These are phyloP conservation scores for Rhinocladiella similis DNA, from an alignment of 2,329 filamentous ascomycete genomes.

Conservation along the genomic window DNA sequence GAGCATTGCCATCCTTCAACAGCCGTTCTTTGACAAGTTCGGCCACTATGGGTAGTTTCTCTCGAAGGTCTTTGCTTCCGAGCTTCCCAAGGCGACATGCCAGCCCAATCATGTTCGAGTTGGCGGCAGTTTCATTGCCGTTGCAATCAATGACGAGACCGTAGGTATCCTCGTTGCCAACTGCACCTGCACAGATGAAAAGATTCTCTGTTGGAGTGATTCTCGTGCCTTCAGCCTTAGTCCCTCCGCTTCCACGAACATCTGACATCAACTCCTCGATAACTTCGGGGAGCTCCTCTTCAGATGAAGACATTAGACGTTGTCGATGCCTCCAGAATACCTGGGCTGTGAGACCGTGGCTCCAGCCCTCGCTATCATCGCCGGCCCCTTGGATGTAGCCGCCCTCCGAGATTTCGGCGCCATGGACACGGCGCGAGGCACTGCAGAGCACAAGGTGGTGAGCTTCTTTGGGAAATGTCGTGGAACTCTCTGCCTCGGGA, in stretches of 20 bases:
- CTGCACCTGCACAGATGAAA: conserved; percentile 33
- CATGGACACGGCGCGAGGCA: conserved; percentile 70
- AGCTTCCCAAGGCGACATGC: conserved; percentile 71
- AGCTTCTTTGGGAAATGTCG: background rate
- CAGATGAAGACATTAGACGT: conserved; percentile 61
- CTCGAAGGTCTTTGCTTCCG: conserved; percentile 79
- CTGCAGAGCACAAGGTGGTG: conserved; percentile 81
- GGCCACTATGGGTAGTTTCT: conserved; percentile 63
- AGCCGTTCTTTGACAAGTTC: conserved; percentile 51
- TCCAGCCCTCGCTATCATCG: conserved; percentile 95
- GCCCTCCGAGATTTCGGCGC: conserved; percentile 67
- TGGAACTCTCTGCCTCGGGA: background rate
- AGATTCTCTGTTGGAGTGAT: conserved; percentile 42
- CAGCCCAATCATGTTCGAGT: conserved; percentile 51
- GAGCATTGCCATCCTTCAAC: conserved; percentile 30
- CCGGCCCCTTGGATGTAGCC: conserved; percentile 93
- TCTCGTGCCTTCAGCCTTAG: conserved; percentile 30
- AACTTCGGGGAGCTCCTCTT: conserved; percentile 61
- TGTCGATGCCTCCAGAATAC: conserved; percentile 76
- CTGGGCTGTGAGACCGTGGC: conserved; percentile 71
- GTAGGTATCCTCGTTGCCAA: conserved; percentile 41
- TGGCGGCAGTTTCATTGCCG: conserved; percentile 35
- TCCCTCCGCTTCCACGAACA: conserved; percentile 24
- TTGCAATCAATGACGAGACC: conserved; percentile 45
- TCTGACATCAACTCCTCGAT: conserved; percentile 48